phyloP scores from a whole-genome alignment of 73 alveolate genomes.

The Stentor coeruleus region DNA sequence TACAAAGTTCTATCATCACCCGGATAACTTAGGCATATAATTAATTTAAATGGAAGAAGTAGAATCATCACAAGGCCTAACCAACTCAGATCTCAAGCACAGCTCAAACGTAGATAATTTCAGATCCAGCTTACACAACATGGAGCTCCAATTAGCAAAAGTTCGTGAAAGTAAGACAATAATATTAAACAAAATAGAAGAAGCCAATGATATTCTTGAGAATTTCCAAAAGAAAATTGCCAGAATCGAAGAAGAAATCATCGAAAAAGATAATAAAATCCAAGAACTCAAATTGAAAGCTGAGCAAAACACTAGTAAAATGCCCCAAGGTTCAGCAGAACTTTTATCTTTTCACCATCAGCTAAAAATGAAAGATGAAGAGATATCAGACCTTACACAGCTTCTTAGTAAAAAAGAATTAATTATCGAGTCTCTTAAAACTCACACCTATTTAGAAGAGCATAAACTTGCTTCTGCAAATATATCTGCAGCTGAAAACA shows the following conservation, averaged over 20 bases:
- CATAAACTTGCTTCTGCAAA: background rate
- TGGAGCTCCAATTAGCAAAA: slow-evolving; percentile 28
- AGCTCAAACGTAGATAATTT: slow-evolving; percentile 31
- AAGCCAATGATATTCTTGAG: slow-evolving; percentile 1
- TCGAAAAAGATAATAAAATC: background rate
- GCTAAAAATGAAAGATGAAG: slow-evolving; percentile 15
- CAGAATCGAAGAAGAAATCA: background rate
- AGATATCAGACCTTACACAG: background rate
- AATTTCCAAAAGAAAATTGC: background rate
- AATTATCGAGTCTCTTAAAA: background rate
- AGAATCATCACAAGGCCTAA: slow-evolving; percentile 15
- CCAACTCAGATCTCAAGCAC: background rate
- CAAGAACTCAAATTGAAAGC: background rate
- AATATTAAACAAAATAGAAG: slow-evolving; percentile 6
- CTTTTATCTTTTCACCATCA: background rate
- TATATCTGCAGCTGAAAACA: background rate
- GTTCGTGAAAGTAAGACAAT: slow-evolving; percentile 31
- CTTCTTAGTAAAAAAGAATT: background rate
- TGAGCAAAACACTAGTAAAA: background rate
- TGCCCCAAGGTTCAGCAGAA: background rate
- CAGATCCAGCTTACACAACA: slow-evolving; percentile 22
- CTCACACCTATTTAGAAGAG: background rate
- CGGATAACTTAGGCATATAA: too few species aligned
- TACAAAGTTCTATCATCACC: too few species aligned
- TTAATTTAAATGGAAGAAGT: slow-evolving; percentile 3